Conservation (phyloP, 2,329 filamentous ascomycete genomes). For the Alternaria metachromatica region DNA sequence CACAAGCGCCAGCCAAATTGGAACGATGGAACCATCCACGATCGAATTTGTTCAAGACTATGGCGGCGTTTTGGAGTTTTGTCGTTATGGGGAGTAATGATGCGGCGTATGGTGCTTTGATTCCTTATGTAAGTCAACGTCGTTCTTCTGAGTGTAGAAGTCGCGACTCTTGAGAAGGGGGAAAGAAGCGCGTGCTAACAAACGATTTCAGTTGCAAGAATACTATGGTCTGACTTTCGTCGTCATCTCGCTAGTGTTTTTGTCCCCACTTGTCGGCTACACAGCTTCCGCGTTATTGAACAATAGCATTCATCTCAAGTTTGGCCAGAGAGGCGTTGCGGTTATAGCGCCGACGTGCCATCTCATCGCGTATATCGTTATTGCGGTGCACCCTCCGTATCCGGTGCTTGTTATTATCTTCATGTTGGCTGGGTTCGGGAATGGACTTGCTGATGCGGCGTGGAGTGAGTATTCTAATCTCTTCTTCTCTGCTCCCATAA, state of each 20-base stretch:
- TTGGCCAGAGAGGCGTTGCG: conserved; percentile 76
- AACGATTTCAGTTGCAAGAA: conserved; percentile 59
- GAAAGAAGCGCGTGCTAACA: neutral
- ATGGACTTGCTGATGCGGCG: conserved; percentile 69
- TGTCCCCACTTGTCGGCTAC: conserved; percentile 72
- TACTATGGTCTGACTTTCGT: conserved; percentile 70
- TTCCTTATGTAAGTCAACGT: conserved; percentile 53
- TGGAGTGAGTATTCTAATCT: conserved; percentile 45
- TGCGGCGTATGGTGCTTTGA: conserved; percentile 64
- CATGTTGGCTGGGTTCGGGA: conserved; percentile 72
- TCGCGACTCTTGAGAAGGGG: neutral
- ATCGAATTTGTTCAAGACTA: conserved; percentile 65
- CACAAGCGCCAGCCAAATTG: conserved; percentile 48
- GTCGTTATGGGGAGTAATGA: conserved; percentile 74
- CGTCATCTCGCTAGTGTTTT: conserved; percentile 70
- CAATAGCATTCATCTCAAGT: conserved; percentile 67
- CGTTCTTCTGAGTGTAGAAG: neutral
- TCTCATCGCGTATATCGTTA: conserved; percentile 68
- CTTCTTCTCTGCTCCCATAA: neutral
- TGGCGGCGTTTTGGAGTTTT: conserved; percentile 67
- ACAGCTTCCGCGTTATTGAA: conserved; percentile 68
- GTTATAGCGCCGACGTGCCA: conserved; percentile 69
- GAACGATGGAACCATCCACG: conserved; percentile 70
- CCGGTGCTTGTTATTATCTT: conserved; percentile 70
- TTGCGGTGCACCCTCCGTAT: conserved; percentile 73